Evolutionary conservation across 2,329 filamentous ascomycete species (phyloP).

Genomic region (Aspergillus chevalieri): DNA sequence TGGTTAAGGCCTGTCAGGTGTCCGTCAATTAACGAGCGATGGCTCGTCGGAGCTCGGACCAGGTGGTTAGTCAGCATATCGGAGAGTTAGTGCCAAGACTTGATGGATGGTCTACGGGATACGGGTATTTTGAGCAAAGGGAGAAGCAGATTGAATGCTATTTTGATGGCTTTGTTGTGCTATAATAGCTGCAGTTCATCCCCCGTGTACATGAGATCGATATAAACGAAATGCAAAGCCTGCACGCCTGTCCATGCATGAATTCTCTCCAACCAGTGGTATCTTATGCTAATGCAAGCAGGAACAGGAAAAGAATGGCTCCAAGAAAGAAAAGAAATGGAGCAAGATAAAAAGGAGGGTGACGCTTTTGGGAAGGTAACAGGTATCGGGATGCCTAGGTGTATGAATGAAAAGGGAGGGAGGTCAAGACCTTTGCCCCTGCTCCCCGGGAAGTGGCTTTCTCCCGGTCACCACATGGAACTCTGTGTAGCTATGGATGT

Average conservation of each 20-base stretch:
- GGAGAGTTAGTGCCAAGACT: not conserved
- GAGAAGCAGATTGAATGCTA: too few relatives aligned
- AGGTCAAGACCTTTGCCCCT: conserved; percentile 6
- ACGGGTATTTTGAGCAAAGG: not conserved
- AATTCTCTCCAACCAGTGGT: conserved; percentile 17
- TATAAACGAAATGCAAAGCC: conserved; percentile 3
- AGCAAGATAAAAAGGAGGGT: not conserved
- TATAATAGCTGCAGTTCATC: too few relatives aligned
- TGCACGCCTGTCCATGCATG: conserved; percentile 21
- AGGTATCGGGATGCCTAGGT: not conserved
- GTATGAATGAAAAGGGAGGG: not conserved
- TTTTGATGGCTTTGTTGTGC: too few relatives aligned
- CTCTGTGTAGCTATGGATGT: conserved; percentile 38
- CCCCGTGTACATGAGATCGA: not conserved
- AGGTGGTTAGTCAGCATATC: not conserved
- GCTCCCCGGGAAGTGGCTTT: conserved; percentile 24
- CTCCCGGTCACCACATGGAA: conserved; percentile 35
- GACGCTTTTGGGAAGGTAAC: conserved; percentile 2
- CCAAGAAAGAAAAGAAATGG: not conserved
- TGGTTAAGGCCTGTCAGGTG: conserved; percentile 4
- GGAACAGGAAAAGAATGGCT: conserved; percentile 10
- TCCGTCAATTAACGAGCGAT: conserved; percentile 4
- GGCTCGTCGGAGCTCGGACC: not conserved
- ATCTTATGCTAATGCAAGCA: conserved; percentile 23
- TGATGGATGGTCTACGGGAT: not conserved